Percentiles rank a stretch among this genome's conserved stretches.
Conservation (phyloP, 805 yeast species). For the Starmerella scarabaei region DNA sequence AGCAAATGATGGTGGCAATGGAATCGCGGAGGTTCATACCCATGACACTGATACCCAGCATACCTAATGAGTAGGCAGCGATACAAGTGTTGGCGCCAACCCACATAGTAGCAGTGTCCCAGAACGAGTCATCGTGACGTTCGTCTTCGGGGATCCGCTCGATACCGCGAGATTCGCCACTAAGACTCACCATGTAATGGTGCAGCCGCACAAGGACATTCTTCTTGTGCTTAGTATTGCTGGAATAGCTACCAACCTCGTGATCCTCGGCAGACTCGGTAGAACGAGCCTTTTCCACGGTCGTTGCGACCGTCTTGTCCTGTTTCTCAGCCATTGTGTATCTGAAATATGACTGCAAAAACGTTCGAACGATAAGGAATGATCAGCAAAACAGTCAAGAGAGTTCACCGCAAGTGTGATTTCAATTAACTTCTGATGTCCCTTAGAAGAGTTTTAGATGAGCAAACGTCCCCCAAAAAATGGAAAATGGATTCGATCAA, state of each 20-base stretch:
- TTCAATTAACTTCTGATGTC: too few species aligned
- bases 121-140: constrained; percentile 50
- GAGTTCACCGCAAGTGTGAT: too few species aligned
- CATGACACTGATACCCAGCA: constrained; percentile 49
- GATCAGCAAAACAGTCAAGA: too few species aligned
- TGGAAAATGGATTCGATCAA: too few species aligned
- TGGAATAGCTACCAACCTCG: constrained; percentile 5
- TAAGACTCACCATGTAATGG: constrained; percentile 17
- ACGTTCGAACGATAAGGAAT: too few species aligned
- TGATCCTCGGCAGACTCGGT: constrained; percentile 3
- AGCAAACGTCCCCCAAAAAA: too few species aligned
- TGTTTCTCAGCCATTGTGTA: constrained; percentile 1
- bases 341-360: too few species aligned
- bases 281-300: constrained; percentile 8
- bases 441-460: too few species aligned
- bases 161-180: constrained; percentile 57
- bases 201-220: constrained; percentile 16
- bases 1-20: constrained; percentile 53
- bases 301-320: background rate
- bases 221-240: constrained; percentile 5
- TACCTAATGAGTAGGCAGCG: constrained; percentile 72
- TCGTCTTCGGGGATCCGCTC: constrained; percentile 71
- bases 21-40: constrained; percentile 64
- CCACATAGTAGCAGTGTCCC: constrained; percentile 80
- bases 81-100: constrained; percentile 78